Base-by-base conservation (phyloP, 306 rosid genomes). In the Rosa chinensis region DNA sequence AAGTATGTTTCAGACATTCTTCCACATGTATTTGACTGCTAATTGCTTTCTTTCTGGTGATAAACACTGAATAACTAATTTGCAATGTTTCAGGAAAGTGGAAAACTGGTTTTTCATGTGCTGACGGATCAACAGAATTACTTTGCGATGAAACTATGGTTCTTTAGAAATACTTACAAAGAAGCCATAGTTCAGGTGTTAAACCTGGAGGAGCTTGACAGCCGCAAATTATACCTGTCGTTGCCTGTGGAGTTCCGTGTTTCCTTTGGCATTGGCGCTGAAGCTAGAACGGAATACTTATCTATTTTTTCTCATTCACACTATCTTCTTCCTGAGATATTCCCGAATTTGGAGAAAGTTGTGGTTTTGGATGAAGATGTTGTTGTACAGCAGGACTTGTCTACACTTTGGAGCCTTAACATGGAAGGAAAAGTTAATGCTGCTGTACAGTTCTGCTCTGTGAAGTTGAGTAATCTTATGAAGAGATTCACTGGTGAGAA, bases 91-190 rank as follows among this genome's bases (percentile, higher is more conserved):
- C 93, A 95, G 99, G 97, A 84, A 80, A 91, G 94, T 76, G 64
- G 50, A 74, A 90, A 85, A 81, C 92, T 80, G 88, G 98, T 91
- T 90, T 95, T 95, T 87, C 98, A 95, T 77, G 98, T 95, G 80
- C 77, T 95, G 89, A 92, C 99, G 23, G 90, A 92, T 86, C 88
- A 88, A 76, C 84, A 92, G 90, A 95, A 95, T 86, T 95, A 85
- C 84, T 95, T 84, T 78, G 98, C 97, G 71, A 90, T 92, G 96
- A 91, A 92, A 83, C 87, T 89, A 56, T 95, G 99, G 99, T 95
- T 95, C 79, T 79, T 79, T 79, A 95, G 92, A 84, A 89, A 90
- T 82, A 84, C 80, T 56, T 95, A 86, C 39, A 81, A 82, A 86
- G 85, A 87, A 77, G 95, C 99, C 77, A 71, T 87, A 50, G 85